A percentile compares a stretch with the other conserved stretches of the same genome.
Evolutionary conservation across 352 stramenopile genomes (phyloP).

Genomic region (Globisporangium megalacanthum): DNA sequence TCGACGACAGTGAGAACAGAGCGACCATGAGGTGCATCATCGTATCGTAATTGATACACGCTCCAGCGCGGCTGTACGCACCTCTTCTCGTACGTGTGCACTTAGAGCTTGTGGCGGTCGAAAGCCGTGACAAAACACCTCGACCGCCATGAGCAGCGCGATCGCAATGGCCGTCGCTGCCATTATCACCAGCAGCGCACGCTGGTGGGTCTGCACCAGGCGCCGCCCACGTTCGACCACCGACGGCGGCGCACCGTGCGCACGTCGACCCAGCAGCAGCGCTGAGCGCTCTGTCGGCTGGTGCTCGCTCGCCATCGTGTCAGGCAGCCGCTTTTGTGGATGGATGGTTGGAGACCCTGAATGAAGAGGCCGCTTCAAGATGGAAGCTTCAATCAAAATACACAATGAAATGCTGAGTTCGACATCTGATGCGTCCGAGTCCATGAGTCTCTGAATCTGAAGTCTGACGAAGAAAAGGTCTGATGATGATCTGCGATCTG

Average conservation of each 20-base stretch:
- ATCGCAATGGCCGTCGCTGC: not conserved
- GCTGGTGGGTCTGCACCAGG: not conserved
- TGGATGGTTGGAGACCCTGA: not conserved
- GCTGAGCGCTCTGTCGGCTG: slow-evolving; percentile 5
- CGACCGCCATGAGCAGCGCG: slow-evolving; percentile 1
- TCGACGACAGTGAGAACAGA: not conserved
- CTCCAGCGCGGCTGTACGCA: not conserved
- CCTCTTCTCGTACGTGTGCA: not conserved
- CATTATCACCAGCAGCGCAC: not conserved
- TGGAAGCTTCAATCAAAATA: no score
- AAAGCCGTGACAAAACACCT: not conserved
- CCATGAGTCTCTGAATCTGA: not conserved
- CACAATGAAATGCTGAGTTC: not conserved
- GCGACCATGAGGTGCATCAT: no score
- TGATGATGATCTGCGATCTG: no score
- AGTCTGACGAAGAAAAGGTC: no score
- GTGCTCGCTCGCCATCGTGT: not conserved
- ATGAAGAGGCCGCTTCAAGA: not conserved
- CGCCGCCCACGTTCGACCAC: not conserved
- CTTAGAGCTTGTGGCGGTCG: not conserved
- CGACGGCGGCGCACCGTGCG: not conserved
- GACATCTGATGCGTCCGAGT: not conserved
- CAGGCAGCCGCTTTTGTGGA: not conserved
- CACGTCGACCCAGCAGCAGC: slow-evolving; percentile 5
- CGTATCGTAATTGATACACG: not conserved